phyloP scores from a whole-genome alignment of 73 alveolate genomes.

The Paramecium primaurelia region DNA sequence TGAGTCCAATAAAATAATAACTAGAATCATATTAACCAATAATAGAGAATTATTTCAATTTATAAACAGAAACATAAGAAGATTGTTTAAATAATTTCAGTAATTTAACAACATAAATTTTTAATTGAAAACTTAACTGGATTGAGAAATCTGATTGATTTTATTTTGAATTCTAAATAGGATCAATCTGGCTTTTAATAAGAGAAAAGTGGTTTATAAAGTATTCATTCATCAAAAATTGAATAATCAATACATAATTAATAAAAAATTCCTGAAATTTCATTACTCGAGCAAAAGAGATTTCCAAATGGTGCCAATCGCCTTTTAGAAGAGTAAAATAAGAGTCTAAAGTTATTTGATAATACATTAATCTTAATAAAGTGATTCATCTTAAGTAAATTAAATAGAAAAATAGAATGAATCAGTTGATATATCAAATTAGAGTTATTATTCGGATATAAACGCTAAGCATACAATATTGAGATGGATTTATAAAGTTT shows the following conservation, averaged over 20 bases:
- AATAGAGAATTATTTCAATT: not conserved
- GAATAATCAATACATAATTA: not conserved
- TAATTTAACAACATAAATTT: not conserved
- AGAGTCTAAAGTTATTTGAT: not conserved
- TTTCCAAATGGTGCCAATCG: not conserved
- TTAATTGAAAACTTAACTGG: not conserved
- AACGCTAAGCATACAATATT: not conserved
- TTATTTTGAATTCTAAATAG: not conserved
- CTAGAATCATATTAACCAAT: not conserved
- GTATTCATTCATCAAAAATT: not conserved
- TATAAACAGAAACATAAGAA: not conserved
- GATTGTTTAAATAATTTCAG: not conserved
- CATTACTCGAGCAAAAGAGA: not conserved
- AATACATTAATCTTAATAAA: not conserved
- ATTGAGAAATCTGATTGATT: not conserved
- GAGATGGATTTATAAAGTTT: not conserved
- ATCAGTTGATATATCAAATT: not conserved
- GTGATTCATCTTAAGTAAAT: not conserved
- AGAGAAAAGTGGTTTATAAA: not conserved
- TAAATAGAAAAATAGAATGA: not conserved
- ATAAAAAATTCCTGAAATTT: not conserved
- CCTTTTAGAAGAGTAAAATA: not conserved
- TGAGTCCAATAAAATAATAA: not conserved
- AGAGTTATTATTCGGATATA: not conserved
- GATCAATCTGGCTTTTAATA: not conserved